Conservation (phyloP, 2,329 filamentous ascomycete genomes). For the Aureobasidium sp. region DNA sequence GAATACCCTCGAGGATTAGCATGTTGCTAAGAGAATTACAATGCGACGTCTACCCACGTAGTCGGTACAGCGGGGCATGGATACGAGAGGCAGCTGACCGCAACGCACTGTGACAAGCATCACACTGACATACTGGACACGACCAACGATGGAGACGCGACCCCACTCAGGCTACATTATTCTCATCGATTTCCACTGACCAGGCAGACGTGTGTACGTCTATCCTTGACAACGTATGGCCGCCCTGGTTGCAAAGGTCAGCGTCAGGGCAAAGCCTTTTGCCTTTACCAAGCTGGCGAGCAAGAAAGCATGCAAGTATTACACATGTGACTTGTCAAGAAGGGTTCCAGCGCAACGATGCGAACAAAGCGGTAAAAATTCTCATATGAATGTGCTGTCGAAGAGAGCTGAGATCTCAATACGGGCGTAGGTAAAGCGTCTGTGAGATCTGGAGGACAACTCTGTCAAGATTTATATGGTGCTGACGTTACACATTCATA, state of each 20-base stretch:
- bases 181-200: neutral
- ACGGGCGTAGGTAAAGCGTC: slow-evolving; percentile 21
- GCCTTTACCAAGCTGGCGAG: neutral
- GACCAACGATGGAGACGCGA: neutral
- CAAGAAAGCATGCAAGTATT: slow-evolving; percentile 1
- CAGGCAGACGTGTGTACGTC: slow-evolving; percentile 6
- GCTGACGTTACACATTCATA: slow-evolving; percentile 15
- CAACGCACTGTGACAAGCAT: slow-evolving; percentile 11
- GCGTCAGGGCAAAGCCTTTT: neutral
- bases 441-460: slow-evolving; percentile 4
- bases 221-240: neutral
- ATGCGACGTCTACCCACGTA: neutral
- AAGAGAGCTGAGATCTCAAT: neutral
- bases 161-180: neutral
- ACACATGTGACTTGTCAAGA: slow-evolving; percentile 5
- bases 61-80: neutral
- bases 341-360: slow-evolving; percentile 1
- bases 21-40: neutral
- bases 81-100: neutral
- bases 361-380: slow-evolving; percentile 2
- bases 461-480: slow-evolving; percentile 12
- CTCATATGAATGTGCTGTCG: neutral
- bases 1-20: neutral
- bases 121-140: neutral
- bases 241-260: neutral